phyloP scores from a whole-genome alignment of 2,329 filamentous ascomycete species.

The Chalara sp. region DNA sequence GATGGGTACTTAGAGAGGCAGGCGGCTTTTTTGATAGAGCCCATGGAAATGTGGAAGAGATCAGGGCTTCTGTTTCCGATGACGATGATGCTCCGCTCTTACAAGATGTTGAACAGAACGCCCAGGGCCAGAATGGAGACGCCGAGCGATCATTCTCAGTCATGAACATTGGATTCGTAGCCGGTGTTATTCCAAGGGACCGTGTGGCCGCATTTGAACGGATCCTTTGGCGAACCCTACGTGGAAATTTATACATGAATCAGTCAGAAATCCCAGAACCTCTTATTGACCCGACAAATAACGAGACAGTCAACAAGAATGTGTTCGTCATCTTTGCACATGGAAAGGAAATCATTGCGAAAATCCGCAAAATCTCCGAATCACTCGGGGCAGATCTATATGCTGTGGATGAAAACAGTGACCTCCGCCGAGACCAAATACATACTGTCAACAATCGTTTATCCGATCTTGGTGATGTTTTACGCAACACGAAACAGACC shows the following conservation, averaged over 20 bases:
- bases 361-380: constrained; percentile 98
- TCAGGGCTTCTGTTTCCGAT: constrained; percentile 77
- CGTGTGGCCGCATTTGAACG: constrained; percentile 93
- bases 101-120: constrained; percentile 84
- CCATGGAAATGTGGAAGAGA: constrained; percentile 94
- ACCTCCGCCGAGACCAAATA: constrained; percentile 89
- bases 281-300: constrained; percentile 84
- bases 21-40: constrained; percentile 96
- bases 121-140: constrained; percentile 51
- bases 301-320: constrained; percentile 91
- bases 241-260: constrained; percentile 99
- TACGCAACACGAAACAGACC: constrained; percentile 91
- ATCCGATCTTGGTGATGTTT: constrained; percentile 82
- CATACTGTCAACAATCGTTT: constrained; percentile 95
- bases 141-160: constrained; percentile 85
- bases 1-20: constrained; percentile 93
- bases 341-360: constrained; percentile 95
- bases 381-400: constrained; percentile 94
- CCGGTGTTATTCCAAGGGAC: constrained; percentile 89
- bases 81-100: constrained; percentile 92
- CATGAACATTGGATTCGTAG: constrained; percentile 98
- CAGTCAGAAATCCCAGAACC: constrained; percentile 96
- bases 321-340: constrained; percentile 99
- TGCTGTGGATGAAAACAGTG: constrained; percentile 94
- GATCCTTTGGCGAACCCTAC: constrained; percentile 93